Evolutionary conservation across 306 rosid genomes (phyloP).

Genomic region (Ziziphus jujuba): DNA sequence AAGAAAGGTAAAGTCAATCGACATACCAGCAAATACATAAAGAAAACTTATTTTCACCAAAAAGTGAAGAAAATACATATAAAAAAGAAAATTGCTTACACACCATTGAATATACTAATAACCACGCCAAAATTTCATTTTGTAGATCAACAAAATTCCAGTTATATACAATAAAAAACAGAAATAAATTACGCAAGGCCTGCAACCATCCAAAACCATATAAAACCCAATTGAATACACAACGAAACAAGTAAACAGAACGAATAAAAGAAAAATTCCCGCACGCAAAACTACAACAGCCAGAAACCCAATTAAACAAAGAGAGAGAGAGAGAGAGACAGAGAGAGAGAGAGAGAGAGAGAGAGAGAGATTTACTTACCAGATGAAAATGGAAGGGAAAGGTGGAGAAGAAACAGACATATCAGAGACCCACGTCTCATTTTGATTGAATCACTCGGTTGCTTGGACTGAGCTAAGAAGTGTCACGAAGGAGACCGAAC

Average conservation of each 20-base stretch:
- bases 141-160: no score
- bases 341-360: conserved; percentile 21
- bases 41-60: background rate
- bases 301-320: background rate
- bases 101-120: no score
- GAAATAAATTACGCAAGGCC: no score
- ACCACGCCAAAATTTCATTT: no score
- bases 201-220: background rate
- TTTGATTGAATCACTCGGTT: conserved; percentile 11
- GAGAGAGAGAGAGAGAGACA: background rate
- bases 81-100: background rate
- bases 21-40: background rate
- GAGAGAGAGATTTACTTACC: conserved; percentile 14
- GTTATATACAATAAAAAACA: no score
- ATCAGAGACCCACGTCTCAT: conserved; percentile 47
- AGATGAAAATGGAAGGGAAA: conserved; percentile 45
- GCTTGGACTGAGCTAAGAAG: conserved; percentile 1
- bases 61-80: background rate
- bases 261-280: background rate
- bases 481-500: background rate
- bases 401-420: conserved; percentile 49
- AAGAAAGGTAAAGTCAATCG: background rate
- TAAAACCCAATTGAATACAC: conserved; percentile 2
- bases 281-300: conserved; percentile 11
- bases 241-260: background rate